Conservation (phyloP, 352 stramenopile genomes). For the Blastocystis sp. region DNA sequence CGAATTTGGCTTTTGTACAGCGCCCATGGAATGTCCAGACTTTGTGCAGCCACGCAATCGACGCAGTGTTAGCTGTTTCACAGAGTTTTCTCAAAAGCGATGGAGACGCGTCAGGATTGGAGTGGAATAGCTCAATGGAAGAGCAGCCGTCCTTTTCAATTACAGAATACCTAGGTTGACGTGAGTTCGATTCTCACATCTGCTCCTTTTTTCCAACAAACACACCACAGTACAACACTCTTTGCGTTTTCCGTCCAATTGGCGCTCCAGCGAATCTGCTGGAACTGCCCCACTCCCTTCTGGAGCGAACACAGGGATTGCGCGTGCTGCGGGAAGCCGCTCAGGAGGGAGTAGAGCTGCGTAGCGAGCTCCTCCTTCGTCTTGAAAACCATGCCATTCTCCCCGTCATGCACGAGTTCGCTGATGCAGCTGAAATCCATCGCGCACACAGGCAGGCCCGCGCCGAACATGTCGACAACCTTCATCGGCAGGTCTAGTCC, state of each 20-base stretch:
- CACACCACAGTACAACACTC: constrained; percentile 31
- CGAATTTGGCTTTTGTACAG: too few relatives aligned
- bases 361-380: constrained; percentile 68
- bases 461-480: constrained; percentile 98
- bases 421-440: constrained; percentile 88
- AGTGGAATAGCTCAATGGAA: too few relatives aligned
- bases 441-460: constrained; percentile 89
- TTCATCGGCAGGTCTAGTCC: constrained; percentile 99
- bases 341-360: constrained; percentile 65
- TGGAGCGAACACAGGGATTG: constrained; percentile 41
- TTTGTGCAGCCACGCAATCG: too few relatives aligned
- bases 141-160: too few relatives aligned
- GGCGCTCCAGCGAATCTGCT: constrained; percentile 54
- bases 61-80: too few relatives aligned
- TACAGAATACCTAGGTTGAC: too few relatives aligned
- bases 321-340: constrained; percentile 46
- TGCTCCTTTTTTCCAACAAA: not conserved
- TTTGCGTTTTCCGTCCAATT: constrained; percentile 69
- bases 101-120: too few relatives aligned
- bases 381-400: constrained; percentile 78
- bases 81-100: too few relatives aligned
- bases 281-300: constrained; percentile 45
- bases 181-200: too few relatives aligned
- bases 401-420: constrained; percentile 90
- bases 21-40: too few relatives aligned